A percentile compares a stretch with the other conserved stretches of the same genome.
phyloP scores from a whole-genome alignment of 768 basidiomycete species.

The Chiua virens region DNA sequence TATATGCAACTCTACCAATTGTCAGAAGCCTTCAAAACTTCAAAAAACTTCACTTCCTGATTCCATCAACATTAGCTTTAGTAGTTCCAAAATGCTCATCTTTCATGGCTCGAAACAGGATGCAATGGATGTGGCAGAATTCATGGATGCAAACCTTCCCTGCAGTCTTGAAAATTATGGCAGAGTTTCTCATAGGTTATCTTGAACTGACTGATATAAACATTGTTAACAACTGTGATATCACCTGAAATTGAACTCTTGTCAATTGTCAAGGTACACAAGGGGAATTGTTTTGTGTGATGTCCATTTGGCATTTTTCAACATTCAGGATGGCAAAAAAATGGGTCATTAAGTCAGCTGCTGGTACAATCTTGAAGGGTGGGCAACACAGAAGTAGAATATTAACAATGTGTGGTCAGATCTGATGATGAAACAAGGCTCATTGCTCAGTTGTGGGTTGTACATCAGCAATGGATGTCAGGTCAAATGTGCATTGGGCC shows the following conservation, averaged over 20 bases:
- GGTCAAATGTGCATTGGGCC: no score
- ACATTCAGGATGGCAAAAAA: not conserved
- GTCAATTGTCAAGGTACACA: conserved; percentile 3
- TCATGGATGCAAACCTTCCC: conserved; percentile 18
- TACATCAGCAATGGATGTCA: no score
- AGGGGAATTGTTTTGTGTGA: not conserved
- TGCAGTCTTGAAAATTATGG: conserved; percentile 5
- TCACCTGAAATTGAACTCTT: conserved; percentile 6
- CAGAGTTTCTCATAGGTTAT: not conserved
- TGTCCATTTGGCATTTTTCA: not conserved
- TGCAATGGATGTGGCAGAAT: not conserved
- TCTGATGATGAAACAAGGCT: no score
- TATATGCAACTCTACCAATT: not conserved
- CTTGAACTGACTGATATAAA: conserved; percentile 4
- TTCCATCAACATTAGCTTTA: not conserved
- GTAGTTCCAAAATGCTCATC: conserved; percentile 3
- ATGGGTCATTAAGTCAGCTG: no score
- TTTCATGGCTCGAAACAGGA: conserved; percentile 18
- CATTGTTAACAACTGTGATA: not conserved
- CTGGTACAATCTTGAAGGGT: no score
- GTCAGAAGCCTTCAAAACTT: not conserved
- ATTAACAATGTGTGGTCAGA: no score
- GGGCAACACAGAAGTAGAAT: no score
- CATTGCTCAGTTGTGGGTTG: no score
- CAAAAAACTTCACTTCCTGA: not conserved